Percentiles rank a stretch among this genome's conserved stretches.
These are phyloP conservation scores for Rhizophora mangle DNA, from an alignment of 345 rosid species.

Conservation along the genomic window DNA sequence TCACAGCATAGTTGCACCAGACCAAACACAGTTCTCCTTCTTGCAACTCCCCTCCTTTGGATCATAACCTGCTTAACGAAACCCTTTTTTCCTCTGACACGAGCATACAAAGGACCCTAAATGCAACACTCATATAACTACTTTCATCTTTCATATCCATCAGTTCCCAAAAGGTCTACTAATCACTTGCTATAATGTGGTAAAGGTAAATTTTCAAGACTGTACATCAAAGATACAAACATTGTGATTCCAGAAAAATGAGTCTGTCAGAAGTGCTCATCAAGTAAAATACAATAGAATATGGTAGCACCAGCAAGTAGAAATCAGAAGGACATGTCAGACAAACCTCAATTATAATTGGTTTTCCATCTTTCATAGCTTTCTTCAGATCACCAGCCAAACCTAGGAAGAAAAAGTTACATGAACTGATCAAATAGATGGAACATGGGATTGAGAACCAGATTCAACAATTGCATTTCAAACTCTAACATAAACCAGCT, in stretches of 20 bases:
- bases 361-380: conserved; percentile 99
- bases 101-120: not conserved
- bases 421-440: conserved; percentile 9
- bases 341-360: conserved; percentile 87
- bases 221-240: not conserved
- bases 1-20: not conserved
- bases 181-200: not conserved
- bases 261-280: too few species aligned
- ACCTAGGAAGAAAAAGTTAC: conserved; percentile 46
- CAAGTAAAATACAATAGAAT: conserved; percentile 1
- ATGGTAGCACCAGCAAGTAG: not conserved
- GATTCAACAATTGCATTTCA: too few species aligned
- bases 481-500: too few species aligned
- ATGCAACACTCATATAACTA: not conserved
- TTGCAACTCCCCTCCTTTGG: not conserved
- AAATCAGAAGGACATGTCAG: not conserved
- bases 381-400: conserved; percentile 98
- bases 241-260: too few species aligned
- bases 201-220: not conserved
- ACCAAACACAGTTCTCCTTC: not conserved
- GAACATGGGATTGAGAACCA: too few species aligned
- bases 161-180: not conserved
- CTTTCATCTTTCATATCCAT: not conserved
- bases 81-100: not conserved
- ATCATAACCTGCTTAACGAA: not conserved